phyloP scores from a whole-genome alignment of 768 basidiomycete genomes.

The Pleurotus tuoliensis region DNA sequence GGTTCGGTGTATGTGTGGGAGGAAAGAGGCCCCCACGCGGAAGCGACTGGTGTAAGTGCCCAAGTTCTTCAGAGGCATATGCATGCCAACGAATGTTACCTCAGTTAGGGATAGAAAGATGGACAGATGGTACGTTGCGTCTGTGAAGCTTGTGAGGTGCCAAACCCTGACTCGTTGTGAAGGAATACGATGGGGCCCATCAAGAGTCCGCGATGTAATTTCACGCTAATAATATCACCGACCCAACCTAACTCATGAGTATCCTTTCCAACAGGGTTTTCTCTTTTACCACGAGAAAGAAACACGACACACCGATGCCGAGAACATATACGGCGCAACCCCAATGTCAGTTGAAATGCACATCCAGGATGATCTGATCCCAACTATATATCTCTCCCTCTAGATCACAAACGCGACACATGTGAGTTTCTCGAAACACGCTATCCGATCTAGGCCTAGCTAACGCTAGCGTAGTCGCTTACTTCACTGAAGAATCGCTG shows the following conservation, averaged over 20 bases:
- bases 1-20: conserved; percentile 86
- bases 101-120: conserved; percentile 76
- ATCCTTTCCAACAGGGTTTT: conserved; percentile 52
- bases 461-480: conserved; percentile 51
- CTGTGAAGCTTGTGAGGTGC: background rate
- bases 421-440: conserved; percentile 35
- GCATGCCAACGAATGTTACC: background rate
- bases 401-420: background rate
- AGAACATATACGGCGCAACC: conserved; percentile 7
- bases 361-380: background rate
- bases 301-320: conserved; percentile 26
- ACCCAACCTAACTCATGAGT: conserved; percentile 2
- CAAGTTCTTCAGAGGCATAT: background rate
- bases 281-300: conserved; percentile 75
- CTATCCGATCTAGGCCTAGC: conserved; percentile 17
- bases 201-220: conserved; percentile 69
- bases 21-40: conserved; percentile 69
- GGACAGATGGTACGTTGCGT: conserved; percentile 63
- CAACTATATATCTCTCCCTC: background rate
- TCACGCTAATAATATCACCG: background rate
- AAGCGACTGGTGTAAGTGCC: conserved; percentile 62
- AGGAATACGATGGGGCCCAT: conserved; percentile 77
- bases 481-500: conserved; percentile 71
- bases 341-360: conserved; percentile 8
- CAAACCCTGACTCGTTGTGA: conserved; percentile 4